These are phyloP conservation scores for Mucor racemosus DNA, from an alignment of 371 early-diverging fungal species.

Conservation along the genomic window DNA sequence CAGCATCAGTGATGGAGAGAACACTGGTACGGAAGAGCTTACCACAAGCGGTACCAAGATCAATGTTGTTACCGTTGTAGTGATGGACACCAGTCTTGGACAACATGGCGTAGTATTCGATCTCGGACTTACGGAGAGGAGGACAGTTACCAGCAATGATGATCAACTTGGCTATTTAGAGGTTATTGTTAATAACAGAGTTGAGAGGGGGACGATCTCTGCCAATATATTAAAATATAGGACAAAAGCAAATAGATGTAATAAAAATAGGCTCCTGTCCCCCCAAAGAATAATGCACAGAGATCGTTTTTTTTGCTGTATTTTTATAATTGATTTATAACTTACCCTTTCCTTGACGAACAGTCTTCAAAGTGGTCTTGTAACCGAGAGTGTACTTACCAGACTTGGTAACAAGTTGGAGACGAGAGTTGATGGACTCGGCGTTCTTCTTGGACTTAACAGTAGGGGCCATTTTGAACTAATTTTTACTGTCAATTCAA, in stretches of 20 bases:
- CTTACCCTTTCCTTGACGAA: slow-evolving; percentile 96
- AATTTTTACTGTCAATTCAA: neutral
- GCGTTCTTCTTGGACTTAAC: slow-evolving; percentile 78
- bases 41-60: slow-evolving; percentile 99
- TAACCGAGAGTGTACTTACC: slow-evolving; percentile 98
- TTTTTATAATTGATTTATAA: neutral
- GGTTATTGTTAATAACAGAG: slow-evolving; percentile 8
- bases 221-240: slow-evolving; percentile 22
- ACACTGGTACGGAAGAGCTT: slow-evolving; percentile 94
- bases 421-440: slow-evolving; percentile 97
- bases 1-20: slow-evolving; percentile 97
- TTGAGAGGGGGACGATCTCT: slow-evolving; percentile 50
- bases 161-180: slow-evolving; percentile 89
- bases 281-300: slow-evolving; percentile 12
- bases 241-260: slow-evolving; percentile 22
- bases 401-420: slow-evolving; percentile 98
- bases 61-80: slow-evolving; percentile 98
- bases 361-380: slow-evolving; percentile 96
- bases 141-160: slow-evolving; percentile 99
- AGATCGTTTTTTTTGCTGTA: slow-evolving; percentile 6
- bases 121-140: slow-evolving; percentile 98
- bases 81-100: slow-evolving; percentile 99
- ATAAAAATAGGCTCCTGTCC: slow-evolving; percentile 29
- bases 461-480: slow-evolving; percentile 52
- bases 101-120: slow-evolving; percentile 99